Evolutionary conservation across 2,329 filamentous ascomycete genomes (phyloP).

Genomic region (Scolecobasidium constrictum): DNA sequence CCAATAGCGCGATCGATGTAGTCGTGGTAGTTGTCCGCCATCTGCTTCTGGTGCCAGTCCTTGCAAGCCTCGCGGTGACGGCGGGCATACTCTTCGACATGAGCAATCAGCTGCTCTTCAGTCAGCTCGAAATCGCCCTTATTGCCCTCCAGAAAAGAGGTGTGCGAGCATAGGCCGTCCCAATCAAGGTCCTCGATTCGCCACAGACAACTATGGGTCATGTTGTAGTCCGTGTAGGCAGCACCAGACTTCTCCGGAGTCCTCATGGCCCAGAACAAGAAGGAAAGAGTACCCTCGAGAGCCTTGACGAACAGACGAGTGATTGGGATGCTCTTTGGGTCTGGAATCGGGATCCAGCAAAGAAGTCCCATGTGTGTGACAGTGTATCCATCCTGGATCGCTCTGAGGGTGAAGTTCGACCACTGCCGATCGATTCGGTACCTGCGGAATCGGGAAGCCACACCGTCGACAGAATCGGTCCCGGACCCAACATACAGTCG

Average conservation of each 20-base stretch:
- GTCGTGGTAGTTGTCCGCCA: not conserved
- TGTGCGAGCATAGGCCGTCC: not conserved
- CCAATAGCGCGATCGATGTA: not conserved
- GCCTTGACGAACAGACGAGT: not conserved
- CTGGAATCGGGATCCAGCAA: not conserved
- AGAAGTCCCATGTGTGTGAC: not conserved
- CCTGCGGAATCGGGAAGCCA: not conserved
- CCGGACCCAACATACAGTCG: not conserved
- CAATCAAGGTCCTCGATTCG: not conserved
- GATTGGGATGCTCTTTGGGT: not conserved
- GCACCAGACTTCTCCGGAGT: too few species aligned
- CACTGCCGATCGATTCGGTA: not conserved
- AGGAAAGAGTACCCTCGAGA: not conserved
- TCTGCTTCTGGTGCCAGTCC: not conserved
- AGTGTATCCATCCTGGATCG: not conserved
- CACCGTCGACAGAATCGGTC: not conserved
- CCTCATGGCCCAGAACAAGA: not conserved
- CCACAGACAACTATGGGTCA: not conserved
- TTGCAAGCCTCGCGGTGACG: not conserved
- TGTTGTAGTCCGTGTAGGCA: not conserved
- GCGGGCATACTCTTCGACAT: not conserved
- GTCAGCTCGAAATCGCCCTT: not conserved
- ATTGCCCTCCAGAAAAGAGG: not conserved
- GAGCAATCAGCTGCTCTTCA: not conserved
- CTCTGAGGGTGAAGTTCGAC: not conserved